Evolutionary conservation across 1,284 basidiomycete genomes (phyloP).

Genomic region (Porodaedalea pini): DNA sequence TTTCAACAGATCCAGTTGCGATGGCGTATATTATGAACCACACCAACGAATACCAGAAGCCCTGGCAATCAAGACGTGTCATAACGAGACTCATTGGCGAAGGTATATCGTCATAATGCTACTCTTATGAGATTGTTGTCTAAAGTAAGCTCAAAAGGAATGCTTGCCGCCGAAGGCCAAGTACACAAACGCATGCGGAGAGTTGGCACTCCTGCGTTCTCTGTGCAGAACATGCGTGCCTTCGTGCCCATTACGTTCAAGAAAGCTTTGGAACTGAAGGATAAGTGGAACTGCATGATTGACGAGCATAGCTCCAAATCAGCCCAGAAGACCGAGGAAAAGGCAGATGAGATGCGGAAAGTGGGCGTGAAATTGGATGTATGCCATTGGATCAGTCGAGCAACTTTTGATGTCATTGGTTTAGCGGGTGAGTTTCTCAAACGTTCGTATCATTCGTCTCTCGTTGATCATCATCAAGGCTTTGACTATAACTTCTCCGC

Average conservation of each 20-base stretch:
- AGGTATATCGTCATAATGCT: conserved; percentile 28
- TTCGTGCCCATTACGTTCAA: conserved; percentile 66
- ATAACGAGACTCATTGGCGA: conserved; percentile 73
- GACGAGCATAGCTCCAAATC: conserved; percentile 1
- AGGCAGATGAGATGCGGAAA: conserved; percentile 24
- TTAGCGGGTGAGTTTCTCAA: conserved; percentile 49
- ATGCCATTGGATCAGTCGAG: conserved; percentile 69
- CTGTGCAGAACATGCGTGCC: conserved; percentile 65
- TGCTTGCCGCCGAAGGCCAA: conserved; percentile 72
- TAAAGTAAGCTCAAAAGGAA: conserved; percentile 32
- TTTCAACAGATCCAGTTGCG: conserved; percentile 73
- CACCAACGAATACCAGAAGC: conserved; percentile 69
- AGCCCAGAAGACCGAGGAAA: neutral
- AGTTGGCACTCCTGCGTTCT: conserved; percentile 74
- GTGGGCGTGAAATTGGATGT: conserved; percentile 50
- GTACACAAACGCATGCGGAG: conserved; percentile 72
- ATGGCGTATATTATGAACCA: conserved; percentile 67
- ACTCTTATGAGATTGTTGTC: neutral
- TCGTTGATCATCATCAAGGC: conserved; percentile 37
- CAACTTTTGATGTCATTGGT: conserved; percentile 80
- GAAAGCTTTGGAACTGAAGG: conserved; percentile 60
- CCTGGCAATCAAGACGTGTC: conserved; percentile 68
- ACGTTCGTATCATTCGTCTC: neutral
- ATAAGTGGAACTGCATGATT: conserved; percentile 54
- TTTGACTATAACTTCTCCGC: conserved; percentile 80